Evolutionary conservation across 2,329 filamentous ascomycete species (phyloP), one percentile per base, ranked within the genome.

Genomic region (Colletotrichum acutatum): DNA sequence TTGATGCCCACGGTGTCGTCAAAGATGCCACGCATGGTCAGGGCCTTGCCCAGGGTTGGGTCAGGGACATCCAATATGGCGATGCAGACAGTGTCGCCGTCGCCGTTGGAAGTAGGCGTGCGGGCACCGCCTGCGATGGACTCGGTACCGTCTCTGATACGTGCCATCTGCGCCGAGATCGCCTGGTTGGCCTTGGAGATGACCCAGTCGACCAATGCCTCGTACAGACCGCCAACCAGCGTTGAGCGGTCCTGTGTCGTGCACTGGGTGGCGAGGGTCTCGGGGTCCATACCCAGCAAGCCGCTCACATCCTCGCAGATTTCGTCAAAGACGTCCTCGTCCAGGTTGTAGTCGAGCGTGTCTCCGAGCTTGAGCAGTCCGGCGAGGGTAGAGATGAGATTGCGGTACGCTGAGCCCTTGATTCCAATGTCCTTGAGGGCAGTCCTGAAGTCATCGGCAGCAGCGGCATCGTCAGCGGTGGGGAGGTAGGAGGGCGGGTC

Each of bases 1-100:
- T 98, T 98, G 84, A 99, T 98, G 64, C 97, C 97, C 24, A 92
- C 86, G n/a, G 87, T 90, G 78, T 98, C 97, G 76, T 99, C 96
- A 78, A 99, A 99, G 46, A 98, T 90, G 16, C 94, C 94, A 52
- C 95, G 93, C 85, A 99, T 91, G 14, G 94, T 91, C n/a, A 97
- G 84, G 0, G 96, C 97, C 82, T 97, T 98, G 71, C 94, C 95
- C 0, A 99, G 86, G 1, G 90, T 88, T 34, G 94, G 91, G 75
- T 92, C 90, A 0, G 97, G 95, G 9, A 98, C 88, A 76, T 98
- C 97, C 6, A 99, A 85, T 9, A 99, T 88, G 0, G 95, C 97
- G 74, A 99, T 92, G 80, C 92, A 94, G 49, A 98, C 96, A 1
- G 95, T 97, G 77, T 98, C 95, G 58, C 86, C 90, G 22, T 95